phyloP scores from a whole-genome alignment of 768 basidiomycete species.

The Mycena albidolilacea region DNA sequence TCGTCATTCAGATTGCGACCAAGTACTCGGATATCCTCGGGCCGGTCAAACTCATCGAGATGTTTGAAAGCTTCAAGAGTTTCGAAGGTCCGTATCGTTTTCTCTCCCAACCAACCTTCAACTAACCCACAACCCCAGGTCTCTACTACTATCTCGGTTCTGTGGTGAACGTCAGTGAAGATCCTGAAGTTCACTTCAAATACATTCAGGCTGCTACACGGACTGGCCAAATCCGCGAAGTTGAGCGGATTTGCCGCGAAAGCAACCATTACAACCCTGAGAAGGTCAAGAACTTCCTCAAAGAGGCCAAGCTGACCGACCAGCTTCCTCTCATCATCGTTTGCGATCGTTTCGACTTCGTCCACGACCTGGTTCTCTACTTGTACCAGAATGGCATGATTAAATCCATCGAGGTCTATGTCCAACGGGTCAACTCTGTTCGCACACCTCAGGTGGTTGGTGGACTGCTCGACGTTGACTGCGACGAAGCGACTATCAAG shows the following conservation, averaged over 20 bases:
- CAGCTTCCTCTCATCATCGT: conserved; percentile 99
- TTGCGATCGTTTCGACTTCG: conserved; percentile 99
- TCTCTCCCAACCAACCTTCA: neutral
- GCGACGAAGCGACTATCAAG: conserved; percentile 97
- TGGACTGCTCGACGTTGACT: conserved; percentile 97
- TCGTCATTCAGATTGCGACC: conserved; percentile 97
- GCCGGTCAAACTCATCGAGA: conserved; percentile 96
- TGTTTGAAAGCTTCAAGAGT: conserved; percentile 98
- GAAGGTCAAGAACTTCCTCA: conserved; percentile 99
- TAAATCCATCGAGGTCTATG: conserved; percentile 99
- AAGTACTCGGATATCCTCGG: conserved; percentile 99
- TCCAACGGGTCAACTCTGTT: conserved; percentile 97
- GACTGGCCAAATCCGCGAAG: conserved; percentile 98
- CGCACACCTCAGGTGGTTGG: conserved; percentile 98
- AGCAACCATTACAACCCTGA: conserved; percentile 98
- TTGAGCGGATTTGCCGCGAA: conserved; percentile 98
- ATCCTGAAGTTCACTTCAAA: conserved; percentile 99
- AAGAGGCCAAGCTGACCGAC: conserved; percentile 96
- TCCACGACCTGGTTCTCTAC: conserved; percentile 98
- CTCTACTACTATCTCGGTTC: conserved; percentile 99
- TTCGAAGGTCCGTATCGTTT: conserved; percentile 79
- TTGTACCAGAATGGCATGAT: conserved; percentile 97
- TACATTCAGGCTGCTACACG: conserved; percentile 99
- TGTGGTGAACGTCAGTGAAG: conserved; percentile 95
- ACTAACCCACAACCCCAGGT: conserved; percentile 56